Base-by-base conservation (phyloP, 306 rosid species). In the Inga laurina region DNA sequence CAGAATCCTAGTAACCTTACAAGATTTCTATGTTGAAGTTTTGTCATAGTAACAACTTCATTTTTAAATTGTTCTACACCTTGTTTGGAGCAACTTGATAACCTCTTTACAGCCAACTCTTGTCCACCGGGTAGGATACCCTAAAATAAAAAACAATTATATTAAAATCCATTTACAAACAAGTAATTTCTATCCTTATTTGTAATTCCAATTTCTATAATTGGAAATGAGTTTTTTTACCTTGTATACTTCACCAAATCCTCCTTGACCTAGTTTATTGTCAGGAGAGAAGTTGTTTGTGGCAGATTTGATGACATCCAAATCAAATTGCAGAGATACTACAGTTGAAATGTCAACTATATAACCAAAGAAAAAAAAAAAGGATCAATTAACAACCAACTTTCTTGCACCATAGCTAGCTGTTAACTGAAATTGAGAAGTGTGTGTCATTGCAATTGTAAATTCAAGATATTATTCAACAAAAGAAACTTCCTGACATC, bases 51-150 rank as follows among this genome's bases (percentile, higher is more conserved):
- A 49, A 84, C 12, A n/a, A 88, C 79, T 65, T 88, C 91, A 43
- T 81, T 88, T 27, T 84, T 81, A 51, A 86, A 84, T 43, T 88
- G 81, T 21, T 30, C 69, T 32, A 11, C 30, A 3, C 91, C 91
- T 84, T 86, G 89, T 2, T 73, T 15, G 44, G 89, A 88, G 8
- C 19, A 22, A 46, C 18, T 65, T 5, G 89, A 86, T 22, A 88
- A 27, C 66, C 91, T 88, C 78, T 88, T 88, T 71, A 85, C 88
- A 9, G 89, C 89, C 46, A 86, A 57, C 18, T 78, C 52, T 71
- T 81, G 84, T 16, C 79, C 80, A 77, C 78, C 65, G 10, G n/a
- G 12, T 35, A 86, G 72, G 30, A 4, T 65, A 16, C 90, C 91
- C 90, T 86, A 77, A 48, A n/a, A n/a, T n/a, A 75, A n/a, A 14